These are phyloP conservation scores for Aegilops speltoides DNA, from an alignment of 176 grass and related monocot species.

Conservation along the genomic window DNA sequence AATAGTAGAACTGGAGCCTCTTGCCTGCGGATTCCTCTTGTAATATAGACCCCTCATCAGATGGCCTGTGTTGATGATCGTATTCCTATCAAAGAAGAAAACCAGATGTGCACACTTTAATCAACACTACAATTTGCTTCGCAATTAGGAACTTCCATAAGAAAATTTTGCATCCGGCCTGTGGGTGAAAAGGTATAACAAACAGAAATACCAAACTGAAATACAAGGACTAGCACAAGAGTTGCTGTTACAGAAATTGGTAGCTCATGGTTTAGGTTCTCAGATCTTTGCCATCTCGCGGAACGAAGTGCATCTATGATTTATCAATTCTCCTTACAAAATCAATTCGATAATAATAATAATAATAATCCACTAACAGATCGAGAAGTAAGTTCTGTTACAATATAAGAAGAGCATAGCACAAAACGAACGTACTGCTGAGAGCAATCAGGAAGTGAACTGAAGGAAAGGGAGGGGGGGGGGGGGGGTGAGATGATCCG, in stretches of 20 bases:
- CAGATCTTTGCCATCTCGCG: not conserved
- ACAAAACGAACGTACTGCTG: not conserved
- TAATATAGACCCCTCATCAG: conserved; percentile 81
- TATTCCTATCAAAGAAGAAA: conserved; percentile 56
- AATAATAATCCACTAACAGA: not conserved
- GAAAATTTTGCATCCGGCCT: not conserved
- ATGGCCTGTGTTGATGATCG: conserved; percentile 42
- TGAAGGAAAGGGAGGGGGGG: not conserved
- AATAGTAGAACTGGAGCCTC: conserved; percentile 23
- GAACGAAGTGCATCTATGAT: not conserved
- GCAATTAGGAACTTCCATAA: not conserved
- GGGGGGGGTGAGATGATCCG: not conserved
- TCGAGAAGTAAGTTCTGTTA: not conserved
- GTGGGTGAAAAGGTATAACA: not conserved
- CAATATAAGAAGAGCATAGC: not conserved
- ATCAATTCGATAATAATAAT: not conserved
- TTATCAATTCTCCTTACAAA: not conserved
- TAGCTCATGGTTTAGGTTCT: not conserved
- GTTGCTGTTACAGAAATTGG: not conserved
- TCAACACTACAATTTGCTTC: not conserved
- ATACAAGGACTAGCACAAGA: not conserved
- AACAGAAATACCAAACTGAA: not conserved
- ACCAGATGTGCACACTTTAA: not conserved
- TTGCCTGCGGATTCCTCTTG: conserved; percentile 65
- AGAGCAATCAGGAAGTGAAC: not conserved